Evolutionary conservation across 1,284 basidiomycete genomes (phyloP), one percentile per base, ranked within the genome.

Genomic region (Cryptococcus amylolentus): DNA sequence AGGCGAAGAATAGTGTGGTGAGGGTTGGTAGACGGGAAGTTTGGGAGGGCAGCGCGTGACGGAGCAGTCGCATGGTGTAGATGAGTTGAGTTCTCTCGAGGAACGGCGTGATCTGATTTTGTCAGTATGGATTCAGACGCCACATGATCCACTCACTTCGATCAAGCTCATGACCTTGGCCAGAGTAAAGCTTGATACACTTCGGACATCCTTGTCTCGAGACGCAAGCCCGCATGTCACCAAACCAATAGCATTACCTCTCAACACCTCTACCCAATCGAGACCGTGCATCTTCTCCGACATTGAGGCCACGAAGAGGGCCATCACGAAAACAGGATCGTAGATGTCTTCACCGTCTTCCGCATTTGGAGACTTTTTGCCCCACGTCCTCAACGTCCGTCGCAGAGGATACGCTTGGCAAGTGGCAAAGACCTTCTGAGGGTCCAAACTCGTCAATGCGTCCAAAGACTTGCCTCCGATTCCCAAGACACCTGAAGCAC

Each of bases 251-350:
- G 87, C 80, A 64, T 95, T 94, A 18, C 87, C 89, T 56, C 91
- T 80, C 70, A 93, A 86, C 7, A 97, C 72, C 65, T 90, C 86
- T 12, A 96, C 86, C 91, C 91, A 96, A 35, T 82, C 84, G 57
- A 88, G 77, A 0, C 86, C 83, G 0, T 84, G 84, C 0, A 84
- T 84, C 47, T 79, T 78, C 37, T 86, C 84, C 0, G 78, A 73
- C 28, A 92, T 77, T 63, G 85, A 82, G 52, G 86, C 83, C 1
- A 82, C 81, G 41, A 87, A 83, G 12, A 95, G 77, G 7, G 87
- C 78, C 37, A 89, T 76, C 12, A 92, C 73, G 70, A 95, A 90
- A 0, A 87, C 74, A 1, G 93, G 91, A 68, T 97, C 93, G 66
- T 95, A 97, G 26, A 87, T 66, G 2, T 62, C 68, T 1, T 60